Evolutionary conservation across 257 asterid genomes (phyloP).

Genomic region (Nicotiana paniculata): DNA sequence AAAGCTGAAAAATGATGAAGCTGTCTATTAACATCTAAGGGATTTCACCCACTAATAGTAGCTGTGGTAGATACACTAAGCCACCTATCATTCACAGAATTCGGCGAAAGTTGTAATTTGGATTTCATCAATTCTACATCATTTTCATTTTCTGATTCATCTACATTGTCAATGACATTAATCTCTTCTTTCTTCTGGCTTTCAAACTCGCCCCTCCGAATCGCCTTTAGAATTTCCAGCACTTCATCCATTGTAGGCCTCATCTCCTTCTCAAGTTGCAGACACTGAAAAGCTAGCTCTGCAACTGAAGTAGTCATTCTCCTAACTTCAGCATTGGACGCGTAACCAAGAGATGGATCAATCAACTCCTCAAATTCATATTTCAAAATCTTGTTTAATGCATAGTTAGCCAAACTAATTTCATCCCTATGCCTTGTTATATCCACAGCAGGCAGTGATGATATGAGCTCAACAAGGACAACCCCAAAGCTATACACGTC

Average conservation of each 20-base stretch:
- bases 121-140: conserved; percentile 19
- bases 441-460: conserved; percentile 51
- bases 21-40: neutral
- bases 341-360: conserved; percentile 37
- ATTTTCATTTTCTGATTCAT: conserved; percentile 37
- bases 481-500: conserved; percentile 61
- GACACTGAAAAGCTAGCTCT: conserved; percentile 45
- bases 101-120: conserved; percentile 23
- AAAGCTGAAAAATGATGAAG: neutral
- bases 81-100: conserved; percentile 35
- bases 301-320: conserved; percentile 45
- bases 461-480: conserved; percentile 50
- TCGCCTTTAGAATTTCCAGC: conserved; percentile 22
- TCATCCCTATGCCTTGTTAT: conserved; percentile 36
- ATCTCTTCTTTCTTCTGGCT: conserved; percentile 7
- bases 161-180: neutral
- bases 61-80: conserved; percentile 21
- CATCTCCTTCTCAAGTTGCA: conserved; percentile 41
- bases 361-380: conserved; percentile 38
- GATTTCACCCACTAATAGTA: conserved; percentile 20
- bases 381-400: conserved; percentile 30
- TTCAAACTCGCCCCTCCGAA: conserved; percentile 9
- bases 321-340: conserved; percentile 21
- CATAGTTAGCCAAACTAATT: conserved; percentile 43
- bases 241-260: conserved; percentile 56